Conservation (phyloP, 176 grass and related monocot species). For the Oryza glumipatula region DNA sequence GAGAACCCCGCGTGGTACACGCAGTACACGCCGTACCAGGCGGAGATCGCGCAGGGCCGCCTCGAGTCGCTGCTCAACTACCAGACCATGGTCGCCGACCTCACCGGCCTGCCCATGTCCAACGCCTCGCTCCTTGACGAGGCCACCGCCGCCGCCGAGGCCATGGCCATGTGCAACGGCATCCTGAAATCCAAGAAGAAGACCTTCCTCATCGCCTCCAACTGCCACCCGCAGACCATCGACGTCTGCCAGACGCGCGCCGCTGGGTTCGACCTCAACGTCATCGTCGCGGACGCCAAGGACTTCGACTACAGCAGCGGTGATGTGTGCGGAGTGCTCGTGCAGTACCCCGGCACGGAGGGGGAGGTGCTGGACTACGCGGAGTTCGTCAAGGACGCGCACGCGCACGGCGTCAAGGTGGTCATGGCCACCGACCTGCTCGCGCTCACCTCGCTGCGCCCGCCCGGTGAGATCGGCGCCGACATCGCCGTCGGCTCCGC, state of each 20-base stretch:
- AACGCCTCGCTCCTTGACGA: slow-evolving; percentile 98
- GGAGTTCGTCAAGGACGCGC: slow-evolving; percentile 83
- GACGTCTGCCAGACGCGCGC: slow-evolving; percentile 91
- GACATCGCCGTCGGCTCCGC: slow-evolving; percentile 96
- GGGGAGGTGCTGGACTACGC: slow-evolving; percentile 91
- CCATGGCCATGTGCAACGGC: slow-evolving; percentile 98
- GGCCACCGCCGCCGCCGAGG: slow-evolving; percentile 97
- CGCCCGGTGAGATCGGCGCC: slow-evolving; percentile 88
- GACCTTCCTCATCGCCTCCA: slow-evolving; percentile 90
- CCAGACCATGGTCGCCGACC: slow-evolving; percentile 93
- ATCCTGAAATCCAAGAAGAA: slow-evolving; percentile 85
- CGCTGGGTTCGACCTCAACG: slow-evolving; percentile 73
- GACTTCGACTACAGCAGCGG: slow-evolving; percentile 79
- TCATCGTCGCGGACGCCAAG: slow-evolving; percentile 73
- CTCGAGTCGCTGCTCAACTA: slow-evolving; percentile 98
- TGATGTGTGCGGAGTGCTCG: slow-evolving; percentile 90
- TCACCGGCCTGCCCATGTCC: slow-evolving; percentile 96
- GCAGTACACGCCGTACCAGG: slow-evolving; percentile 99
- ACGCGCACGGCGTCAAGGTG: slow-evolving; percentile 85
- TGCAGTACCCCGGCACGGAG: slow-evolving; percentile 93
- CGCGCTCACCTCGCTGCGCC: slow-evolving; percentile 76
- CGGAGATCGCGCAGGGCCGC: slow-evolving; percentile 97
- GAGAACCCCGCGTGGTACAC: slow-evolving; percentile 99
- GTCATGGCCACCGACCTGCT: slow-evolving; percentile 97
- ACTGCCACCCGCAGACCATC: slow-evolving; percentile 95